A percentile compares a stretch with the other conserved stretches of the same genome.
phyloP scores from a whole-genome alignment of 2,329 filamentous ascomycete genomes.

The Calonectria montana region DNA sequence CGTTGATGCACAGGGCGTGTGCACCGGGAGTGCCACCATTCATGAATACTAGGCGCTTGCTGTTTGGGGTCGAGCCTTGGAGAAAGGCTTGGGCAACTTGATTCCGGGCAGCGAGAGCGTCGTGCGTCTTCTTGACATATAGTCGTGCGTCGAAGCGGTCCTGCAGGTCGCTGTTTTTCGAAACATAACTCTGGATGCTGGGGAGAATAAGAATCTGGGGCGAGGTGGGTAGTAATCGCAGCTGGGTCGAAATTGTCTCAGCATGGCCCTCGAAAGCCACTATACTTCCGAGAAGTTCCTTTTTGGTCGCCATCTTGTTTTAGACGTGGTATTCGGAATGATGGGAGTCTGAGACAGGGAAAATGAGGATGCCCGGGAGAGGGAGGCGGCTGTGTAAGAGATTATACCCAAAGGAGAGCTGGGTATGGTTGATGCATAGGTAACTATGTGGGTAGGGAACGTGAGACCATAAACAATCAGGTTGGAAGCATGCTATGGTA shows the following conservation, averaged over 20 bases:
- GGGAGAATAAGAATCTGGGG: constrained; percentile 69
- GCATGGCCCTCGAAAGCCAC: constrained; percentile 70
- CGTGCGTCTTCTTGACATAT: constrained; percentile 62
- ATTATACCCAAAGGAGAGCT: constrained; percentile 27
- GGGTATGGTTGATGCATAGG: constrained; percentile 22
- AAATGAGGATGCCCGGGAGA: constrained; percentile 5
- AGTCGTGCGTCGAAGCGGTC: constrained; percentile 45
- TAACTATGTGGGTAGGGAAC: constrained; percentile 22
- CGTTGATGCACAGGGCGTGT: constrained; percentile 63
- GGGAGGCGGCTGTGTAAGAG: constrained; percentile 24
- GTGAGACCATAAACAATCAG: constrained; percentile 25
- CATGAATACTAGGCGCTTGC: constrained; percentile 69
- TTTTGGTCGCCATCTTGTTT: constrained; percentile 39
- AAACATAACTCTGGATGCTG: constrained; percentile 59
- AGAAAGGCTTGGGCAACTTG: constrained; percentile 65
- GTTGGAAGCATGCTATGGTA: constrained; percentile 23
- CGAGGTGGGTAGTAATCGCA: constrained; percentile 69
- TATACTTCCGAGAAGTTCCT: constrained; percentile 58
- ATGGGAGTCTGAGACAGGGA: constrained; percentile 15
- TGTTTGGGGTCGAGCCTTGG: constrained; percentile 54
- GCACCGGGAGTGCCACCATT: constrained; percentile 69
- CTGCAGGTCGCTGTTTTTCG: constrained; percentile 41
- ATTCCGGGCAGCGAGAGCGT: constrained; percentile 59
- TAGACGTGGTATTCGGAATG: constrained; percentile 29
- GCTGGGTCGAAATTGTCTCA: constrained; percentile 67